Evolutionary conservation across 2,329 filamentous ascomycete species (phyloP).

Genomic region (Fusarium continuum): DNA sequence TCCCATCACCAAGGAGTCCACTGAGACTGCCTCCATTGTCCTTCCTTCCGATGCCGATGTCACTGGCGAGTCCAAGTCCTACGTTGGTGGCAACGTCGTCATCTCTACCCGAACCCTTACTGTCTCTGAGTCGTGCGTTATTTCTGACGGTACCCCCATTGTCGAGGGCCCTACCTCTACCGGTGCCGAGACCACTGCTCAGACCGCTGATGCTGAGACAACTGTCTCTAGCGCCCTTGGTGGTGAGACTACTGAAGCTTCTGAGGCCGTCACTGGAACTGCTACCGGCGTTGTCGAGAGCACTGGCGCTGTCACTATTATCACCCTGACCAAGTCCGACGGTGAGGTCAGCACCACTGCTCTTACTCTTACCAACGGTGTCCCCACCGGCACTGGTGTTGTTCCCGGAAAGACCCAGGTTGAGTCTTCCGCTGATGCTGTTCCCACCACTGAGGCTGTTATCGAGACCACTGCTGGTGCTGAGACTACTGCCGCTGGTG

Average conservation of each 20-base stretch:
- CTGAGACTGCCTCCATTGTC: slow-evolving; percentile 40
- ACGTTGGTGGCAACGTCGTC: slow-evolving; percentile 36
- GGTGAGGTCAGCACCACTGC: slow-evolving; percentile 25
- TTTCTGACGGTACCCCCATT: slow-evolving; percentile 37
- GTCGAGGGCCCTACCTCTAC: slow-evolving; percentile 34
- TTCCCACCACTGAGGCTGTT: neutral
- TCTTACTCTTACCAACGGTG: slow-evolving; percentile 22
- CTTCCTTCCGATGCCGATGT: slow-evolving; percentile 40
- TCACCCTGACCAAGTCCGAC: slow-evolving; percentile 35
- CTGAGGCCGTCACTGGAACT: slow-evolving; percentile 12
- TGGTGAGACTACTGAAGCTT: slow-evolving; percentile 26
- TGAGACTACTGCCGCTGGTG: neutral
- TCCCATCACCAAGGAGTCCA: slow-evolving; percentile 33
- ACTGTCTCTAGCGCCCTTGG: slow-evolving; percentile 18
- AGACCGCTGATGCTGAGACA: slow-evolving; percentile 15
- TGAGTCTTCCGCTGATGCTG: neutral
- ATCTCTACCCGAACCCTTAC: slow-evolving; percentile 42
- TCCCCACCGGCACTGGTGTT: slow-evolving; percentile 22
- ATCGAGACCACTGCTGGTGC: slow-evolving; percentile 2
- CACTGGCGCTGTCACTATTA: slow-evolving; percentile 14
- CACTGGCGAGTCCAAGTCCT: slow-evolving; percentile 23
- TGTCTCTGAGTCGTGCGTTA: slow-evolving; percentile 39
- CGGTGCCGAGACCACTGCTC: slow-evolving; percentile 17
- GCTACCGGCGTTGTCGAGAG: slow-evolving; percentile 4
- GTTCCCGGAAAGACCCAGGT: slow-evolving; percentile 12